phyloP scores from a whole-genome alignment of 2,329 filamentous ascomycete genomes.

The Endoconidiophora polonica region DNA sequence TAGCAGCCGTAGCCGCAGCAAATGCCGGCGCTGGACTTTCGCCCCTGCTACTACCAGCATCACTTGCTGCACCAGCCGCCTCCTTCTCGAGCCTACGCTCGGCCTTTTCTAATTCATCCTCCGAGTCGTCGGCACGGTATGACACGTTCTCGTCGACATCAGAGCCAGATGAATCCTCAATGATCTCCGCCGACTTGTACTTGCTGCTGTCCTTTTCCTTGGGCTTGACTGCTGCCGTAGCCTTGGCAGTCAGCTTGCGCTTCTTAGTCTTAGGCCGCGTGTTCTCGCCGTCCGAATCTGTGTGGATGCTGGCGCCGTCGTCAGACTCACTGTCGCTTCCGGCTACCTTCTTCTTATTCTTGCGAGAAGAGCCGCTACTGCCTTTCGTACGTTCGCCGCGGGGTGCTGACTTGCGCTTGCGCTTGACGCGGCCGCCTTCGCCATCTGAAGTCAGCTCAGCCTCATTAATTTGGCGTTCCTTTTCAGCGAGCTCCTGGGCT shows the following conservation, averaged over 20 bases:
- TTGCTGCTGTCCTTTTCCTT: constrained; percentile 36
- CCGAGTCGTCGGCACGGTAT: constrained; percentile 14
- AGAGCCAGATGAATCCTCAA: constrained; percentile 33
- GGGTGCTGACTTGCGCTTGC: constrained; percentile 47
- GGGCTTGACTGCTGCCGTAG: neutral
- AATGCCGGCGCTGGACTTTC: neutral
- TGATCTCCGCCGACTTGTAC: constrained; percentile 73
- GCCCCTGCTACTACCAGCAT: constrained; percentile 1
- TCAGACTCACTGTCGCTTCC: constrained; percentile 24
- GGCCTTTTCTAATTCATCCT: constrained; percentile 20
- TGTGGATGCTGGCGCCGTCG: constrained; percentile 13
- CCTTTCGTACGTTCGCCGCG: constrained; percentile 29
- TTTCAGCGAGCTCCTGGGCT: constrained; percentile 53
- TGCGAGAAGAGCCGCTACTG: constrained; percentile 19
- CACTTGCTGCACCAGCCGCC: neutral
- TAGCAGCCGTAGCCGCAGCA: neutral
- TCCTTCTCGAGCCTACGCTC: constrained; percentile 18
- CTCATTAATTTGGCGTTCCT: constrained; percentile 49
- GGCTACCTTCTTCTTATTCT: constrained; percentile 44
- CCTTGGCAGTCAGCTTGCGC: constrained; percentile 36
- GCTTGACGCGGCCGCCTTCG: constrained; percentile 65
- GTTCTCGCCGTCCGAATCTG: constrained; percentile 26
- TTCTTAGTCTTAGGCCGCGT: constrained; percentile 38
- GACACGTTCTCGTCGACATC: constrained; percentile 20
- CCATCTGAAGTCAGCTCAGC: constrained; percentile 69